phyloP scores from a whole-genome alignment of 257 asterid genomes.

The Jaltomata sinuosa region DNA sequence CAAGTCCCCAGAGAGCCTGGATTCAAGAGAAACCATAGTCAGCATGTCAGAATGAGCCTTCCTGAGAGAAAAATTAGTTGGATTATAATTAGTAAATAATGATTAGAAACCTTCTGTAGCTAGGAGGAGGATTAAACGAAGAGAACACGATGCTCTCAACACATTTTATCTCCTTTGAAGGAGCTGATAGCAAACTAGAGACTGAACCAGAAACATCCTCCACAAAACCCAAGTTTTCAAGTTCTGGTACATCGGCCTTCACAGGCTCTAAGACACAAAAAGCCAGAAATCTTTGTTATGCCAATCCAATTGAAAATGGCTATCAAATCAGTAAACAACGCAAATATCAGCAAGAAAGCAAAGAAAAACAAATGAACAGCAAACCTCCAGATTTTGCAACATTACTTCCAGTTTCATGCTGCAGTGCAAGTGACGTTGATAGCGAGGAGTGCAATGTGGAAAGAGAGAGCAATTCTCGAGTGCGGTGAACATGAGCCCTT shows the following conservation, averaged over 20 bases:
- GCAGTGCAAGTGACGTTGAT: constrained; percentile 78
- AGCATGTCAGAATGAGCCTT: constrained; percentile 10
- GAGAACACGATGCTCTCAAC: constrained; percentile 83
- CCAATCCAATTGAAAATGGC: neutral
- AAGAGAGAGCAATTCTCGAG: constrained; percentile 81
- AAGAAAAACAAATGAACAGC: constrained; percentile 6
- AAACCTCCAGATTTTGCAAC: constrained; percentile 57
- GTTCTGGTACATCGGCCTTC: constrained; percentile 73
- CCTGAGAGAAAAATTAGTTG: neutral
- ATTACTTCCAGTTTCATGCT: constrained; percentile 47
- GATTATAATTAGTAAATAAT: neutral
- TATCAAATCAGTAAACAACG: neutral
- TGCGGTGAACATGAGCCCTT: constrained; percentile 86
- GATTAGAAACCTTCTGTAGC: constrained; percentile 71
- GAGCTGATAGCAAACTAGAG: constrained; percentile 48
- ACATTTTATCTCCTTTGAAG: constrained; percentile 71
- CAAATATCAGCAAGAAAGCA: neutral
- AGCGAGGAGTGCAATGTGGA: constrained; percentile 72
- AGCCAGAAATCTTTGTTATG: constrained; percentile 9
- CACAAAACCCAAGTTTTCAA: constrained; percentile 68
- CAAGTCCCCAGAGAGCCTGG: constrained; percentile 94
- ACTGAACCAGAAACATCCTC: constrained; percentile 63
- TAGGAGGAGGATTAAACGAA: constrained; percentile 94
- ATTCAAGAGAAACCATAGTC: constrained; percentile 16
- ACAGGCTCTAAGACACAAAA: constrained; percentile 41